Conservation (phyloP, 1,284 basidiomycete genomes). For the Jaminaea rosea region DNA sequence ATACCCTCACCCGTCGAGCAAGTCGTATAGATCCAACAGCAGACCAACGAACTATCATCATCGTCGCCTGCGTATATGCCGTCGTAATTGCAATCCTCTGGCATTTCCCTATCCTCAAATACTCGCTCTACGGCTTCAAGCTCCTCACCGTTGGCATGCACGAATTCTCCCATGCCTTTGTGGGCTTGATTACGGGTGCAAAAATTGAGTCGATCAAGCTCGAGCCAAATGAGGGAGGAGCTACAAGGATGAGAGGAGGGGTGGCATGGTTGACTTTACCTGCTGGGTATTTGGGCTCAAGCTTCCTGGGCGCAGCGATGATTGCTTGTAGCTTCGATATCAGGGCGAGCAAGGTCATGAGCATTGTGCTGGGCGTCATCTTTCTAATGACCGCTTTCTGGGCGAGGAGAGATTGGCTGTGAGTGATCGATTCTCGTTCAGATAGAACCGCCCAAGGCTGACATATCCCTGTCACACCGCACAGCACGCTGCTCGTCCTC, state of each 20-base stretch:
- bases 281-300: constrained; percentile 62
- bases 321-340: constrained; percentile 88
- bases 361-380: constrained; percentile 69
- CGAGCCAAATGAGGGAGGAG: constrained; percentile 71
- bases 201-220: constrained; percentile 59
- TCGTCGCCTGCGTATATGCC: constrained; percentile 41
- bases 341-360: constrained; percentile 67
- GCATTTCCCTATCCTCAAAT: constrained; percentile 40
- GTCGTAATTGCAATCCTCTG: constrained; percentile 35
- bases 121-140: constrained; percentile 46
- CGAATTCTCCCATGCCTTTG: constrained; percentile 41
- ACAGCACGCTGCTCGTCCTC: constrained; percentile 32
- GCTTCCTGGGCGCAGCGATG: constrained; percentile 73
- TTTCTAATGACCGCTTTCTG: constrained; percentile 86
- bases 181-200: constrained; percentile 71
- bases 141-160: constrained; percentile 39
- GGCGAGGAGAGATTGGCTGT: constrained; percentile 68
- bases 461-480: not conserved
- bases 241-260: constrained; percentile 86
- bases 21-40: constrained; percentile 27
- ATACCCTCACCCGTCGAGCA: not conserved
- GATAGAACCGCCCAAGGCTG: not conserved
- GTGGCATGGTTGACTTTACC: constrained; percentile 68
- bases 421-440: too few species aligned
- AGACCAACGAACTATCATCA: constrained; percentile 41